Evolutionary conservation across 495 filamentous ascomycete genomes (phyloP).

Genomic region (Aspergillus asperescens): DNA sequence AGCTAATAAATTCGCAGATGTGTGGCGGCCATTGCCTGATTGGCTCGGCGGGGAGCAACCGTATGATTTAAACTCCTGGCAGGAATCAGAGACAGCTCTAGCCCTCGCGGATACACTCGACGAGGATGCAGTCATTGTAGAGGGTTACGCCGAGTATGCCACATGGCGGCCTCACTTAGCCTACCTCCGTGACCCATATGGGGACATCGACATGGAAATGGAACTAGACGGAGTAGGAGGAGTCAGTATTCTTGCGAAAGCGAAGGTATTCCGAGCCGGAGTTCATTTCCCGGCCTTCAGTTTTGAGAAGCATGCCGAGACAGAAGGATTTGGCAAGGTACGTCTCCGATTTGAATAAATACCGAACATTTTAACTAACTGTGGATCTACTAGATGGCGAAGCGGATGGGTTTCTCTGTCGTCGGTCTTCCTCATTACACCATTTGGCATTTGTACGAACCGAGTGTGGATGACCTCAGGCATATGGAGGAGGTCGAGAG

Average conservation of each 20-base stretch:
- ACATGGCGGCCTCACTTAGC: conserved; percentile 98
- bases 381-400: conserved; percentile 72
- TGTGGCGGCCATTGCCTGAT: conserved; percentile 96
- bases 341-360: conserved; percentile 5
- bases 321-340: conserved; percentile 98
- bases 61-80: conserved; percentile 99
- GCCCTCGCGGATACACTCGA: conserved; percentile 91
- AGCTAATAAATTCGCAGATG: conserved; percentile 54
- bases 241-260: conserved; percentile 96
- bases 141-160: conserved; percentile 98
- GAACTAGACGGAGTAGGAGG: conserved; percentile 97
- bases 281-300: conserved; percentile 98
- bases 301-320: conserved; percentile 98
- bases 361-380: not conserved
- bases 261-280: conserved; percentile 85
- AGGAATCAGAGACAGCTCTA: conserved; percentile 95
- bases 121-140: conserved; percentile 98
- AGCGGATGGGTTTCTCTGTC: conserved; percentile 92
- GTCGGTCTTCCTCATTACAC: conserved; percentile 96
- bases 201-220: conserved; percentile 99
- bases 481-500: conserved; percentile 98
- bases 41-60: conserved; percentile 99
- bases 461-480: conserved; percentile 90
- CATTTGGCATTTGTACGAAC: conserved; percentile 99
- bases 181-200: conserved; percentile 94